Evolutionary conservation across 306 rosid genomes (phyloP), one percentile per base, ranked within the genome.

Genomic region (Castanea mollissima): DNA sequence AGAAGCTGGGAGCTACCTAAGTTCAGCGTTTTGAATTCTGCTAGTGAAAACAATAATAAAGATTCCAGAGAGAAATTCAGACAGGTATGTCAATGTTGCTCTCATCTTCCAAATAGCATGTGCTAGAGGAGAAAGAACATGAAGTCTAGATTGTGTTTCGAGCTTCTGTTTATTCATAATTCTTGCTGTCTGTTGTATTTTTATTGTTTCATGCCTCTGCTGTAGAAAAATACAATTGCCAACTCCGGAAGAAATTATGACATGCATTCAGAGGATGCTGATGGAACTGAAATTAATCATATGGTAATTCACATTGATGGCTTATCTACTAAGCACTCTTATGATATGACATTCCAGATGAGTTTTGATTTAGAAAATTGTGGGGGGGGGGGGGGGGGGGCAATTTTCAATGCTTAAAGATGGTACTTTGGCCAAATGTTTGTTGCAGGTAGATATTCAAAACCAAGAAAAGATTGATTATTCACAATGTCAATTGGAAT

Each of bases 1-100:
- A 79, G 86, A 79, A 88, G 60, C 87, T 79, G 86, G 71, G 91
- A 88, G 75, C 70, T 73, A 70, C 81, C 87, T 31, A 84, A 79
- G 13, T 76, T 35, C 64, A 73, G 25, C 64, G 41, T 57, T 63
- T 49, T 76, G 59, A 82, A 77, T 74, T 83, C 87, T 75, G 64
- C 84, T 54, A 19, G 38, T 72, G 55, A 80, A 69, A 49, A 73
- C 74, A 35, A 32, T 19, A 84, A 38, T 44, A 81, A 81, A 56
- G 77, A 41, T 29, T 60, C 25, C 1, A 76, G 78, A 15, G 60
- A 67, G 75, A 81, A 69, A 78, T 65, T 80, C 79, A 59, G 73
- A 71, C 87, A 73, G 91, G 91, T 83, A 13, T 75, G 79, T 81
- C 81, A 74, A 59, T 59, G 12, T 71, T 60, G 63, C 77, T 73